These are phyloP conservation scores for Solanum hybrid DNA, from an alignment of 305 asterid genomes.

Conservation along the genomic window DNA sequence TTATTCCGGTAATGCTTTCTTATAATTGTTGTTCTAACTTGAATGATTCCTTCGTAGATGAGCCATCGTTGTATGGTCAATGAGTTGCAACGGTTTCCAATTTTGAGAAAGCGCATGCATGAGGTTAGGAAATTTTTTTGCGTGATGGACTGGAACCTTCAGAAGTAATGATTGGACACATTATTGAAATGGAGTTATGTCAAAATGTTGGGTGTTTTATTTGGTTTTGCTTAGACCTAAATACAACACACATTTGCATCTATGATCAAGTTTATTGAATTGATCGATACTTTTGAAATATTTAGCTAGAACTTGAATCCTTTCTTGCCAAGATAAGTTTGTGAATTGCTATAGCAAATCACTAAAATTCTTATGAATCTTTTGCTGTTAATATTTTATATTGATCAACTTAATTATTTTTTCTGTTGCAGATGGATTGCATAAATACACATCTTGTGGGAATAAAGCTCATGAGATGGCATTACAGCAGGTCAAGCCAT, in stretches of 20 bases:
- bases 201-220: neutral
- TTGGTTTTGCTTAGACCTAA: neutral
- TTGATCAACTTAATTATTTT: neutral
- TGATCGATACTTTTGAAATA: neutral
- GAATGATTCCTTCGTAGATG: constrained; percentile 35
- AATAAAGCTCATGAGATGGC: constrained; percentile 60
- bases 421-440: neutral
- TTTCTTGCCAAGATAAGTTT: neutral
- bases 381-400: neutral
- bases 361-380: neutral
- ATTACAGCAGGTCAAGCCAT: constrained; percentile 51
- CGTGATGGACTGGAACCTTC: neutral
- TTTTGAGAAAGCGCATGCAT: neutral
- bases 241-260: neutral
- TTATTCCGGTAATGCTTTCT: neutral
- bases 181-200: neutral
- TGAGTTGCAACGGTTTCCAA: neutral
- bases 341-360: neutral
- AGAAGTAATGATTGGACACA: neutral
- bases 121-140: neutral
- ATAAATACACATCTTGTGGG: neutral
- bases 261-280: neutral
- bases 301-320: neutral
- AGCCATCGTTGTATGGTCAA: constrained; percentile 59
- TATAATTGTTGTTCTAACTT: neutral